These are phyloP conservation scores for Exophiala phaeomuriformis DNA, from an alignment of 2,329 filamentous ascomycete species.

Conservation along the genomic window DNA sequence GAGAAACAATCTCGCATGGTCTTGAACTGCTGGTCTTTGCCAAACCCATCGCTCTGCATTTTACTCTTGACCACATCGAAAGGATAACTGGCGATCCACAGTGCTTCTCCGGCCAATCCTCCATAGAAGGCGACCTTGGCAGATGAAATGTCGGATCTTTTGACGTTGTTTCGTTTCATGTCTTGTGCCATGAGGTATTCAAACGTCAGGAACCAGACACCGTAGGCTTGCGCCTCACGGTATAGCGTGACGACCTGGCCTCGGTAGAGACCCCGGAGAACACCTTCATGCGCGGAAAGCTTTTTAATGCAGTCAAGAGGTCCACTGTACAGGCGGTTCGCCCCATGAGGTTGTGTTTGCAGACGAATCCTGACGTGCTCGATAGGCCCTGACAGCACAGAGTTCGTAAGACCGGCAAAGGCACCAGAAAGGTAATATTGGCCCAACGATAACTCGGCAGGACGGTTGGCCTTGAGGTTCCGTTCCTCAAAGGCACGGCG, in stretches of 20 bases:
- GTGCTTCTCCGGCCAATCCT: conserved; percentile 82
- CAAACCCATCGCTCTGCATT: conserved; percentile 97
- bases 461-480: conserved; percentile 43
- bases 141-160: conserved; percentile 68
- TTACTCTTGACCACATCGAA: conserved; percentile 98
- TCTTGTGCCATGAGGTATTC: conserved; percentile 95
- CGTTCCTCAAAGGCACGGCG: conserved; percentile 74
- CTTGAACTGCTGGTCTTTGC: conserved; percentile 60
- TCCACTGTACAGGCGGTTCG: conserved; percentile 65
- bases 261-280: conserved; percentile 71
- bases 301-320: conserved; percentile 88
- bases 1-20: conserved; percentile 84
- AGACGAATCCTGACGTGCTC: conserved; percentile 95
- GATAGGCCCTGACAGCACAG: conserved; percentile 78
- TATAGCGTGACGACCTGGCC: conserved; percentile 78
- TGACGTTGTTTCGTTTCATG: conserved; percentile 65
- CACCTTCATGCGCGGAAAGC: conserved; percentile 61
- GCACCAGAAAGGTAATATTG: conserved; percentile 90
- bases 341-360: conserved; percentile 89
- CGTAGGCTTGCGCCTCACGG: conserved; percentile 90
- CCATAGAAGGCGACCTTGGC: conserved; percentile 89
- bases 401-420: conserved; percentile 88
- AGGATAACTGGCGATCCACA: conserved; percentile 91
- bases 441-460: conserved; percentile 58
- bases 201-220: conserved; percentile 88